Evolutionary conservation across 345 rosid species (phyloP), one percentile per base, ranked within the genome.

Genomic region (Citrus australasica): DNA sequence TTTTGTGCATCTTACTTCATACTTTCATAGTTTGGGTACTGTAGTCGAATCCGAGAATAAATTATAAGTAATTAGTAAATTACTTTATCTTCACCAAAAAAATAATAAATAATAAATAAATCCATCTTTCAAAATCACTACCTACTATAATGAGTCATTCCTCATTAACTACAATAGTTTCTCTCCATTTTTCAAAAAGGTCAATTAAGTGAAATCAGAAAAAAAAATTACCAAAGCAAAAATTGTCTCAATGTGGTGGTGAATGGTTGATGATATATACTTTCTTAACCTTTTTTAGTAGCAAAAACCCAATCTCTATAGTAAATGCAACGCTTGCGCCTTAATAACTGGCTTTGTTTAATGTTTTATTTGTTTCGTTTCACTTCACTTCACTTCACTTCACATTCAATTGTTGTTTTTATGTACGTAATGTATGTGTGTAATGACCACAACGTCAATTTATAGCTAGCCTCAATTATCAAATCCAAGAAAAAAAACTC

Each of bases 281-380:
- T 55, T 72, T 72, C 58, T 6, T 1, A 71, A 4, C 75, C 10
- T 22, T 53, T 70, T 25, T 72, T 58, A 33, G 62, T 30, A 62
- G 51, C 51, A 1, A 13, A 4, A 46, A 46, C 51, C 4, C 51
- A 46, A 16, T 4, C 7, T 46, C 38, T 14, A 24, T 55, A 17
- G 65, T 53, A 70, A 61, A 46, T 24, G 64, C 80, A 62, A 62
- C 68, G n/a, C 83, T 82, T 78, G 38, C 87, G 73, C 86, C 86
- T 88, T 82, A 78, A 83, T 84, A 62, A 73, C 58, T 66, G 88
- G 77, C 85, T 56, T 59, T 71, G 38, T 53, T 38, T 8, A 48
- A 51, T 51, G 21, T 51, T 16, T 1, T 32, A 32, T 48, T 42
- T 37, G 48, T 42, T 42, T 13, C 62, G 1, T 0, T 33, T 35